A percentile compares a stretch with the other conserved stretches of the same genome.
Evolutionary conservation across 179 eudicot species (phyloP).

Genomic region (Silene coronaria): DNA sequence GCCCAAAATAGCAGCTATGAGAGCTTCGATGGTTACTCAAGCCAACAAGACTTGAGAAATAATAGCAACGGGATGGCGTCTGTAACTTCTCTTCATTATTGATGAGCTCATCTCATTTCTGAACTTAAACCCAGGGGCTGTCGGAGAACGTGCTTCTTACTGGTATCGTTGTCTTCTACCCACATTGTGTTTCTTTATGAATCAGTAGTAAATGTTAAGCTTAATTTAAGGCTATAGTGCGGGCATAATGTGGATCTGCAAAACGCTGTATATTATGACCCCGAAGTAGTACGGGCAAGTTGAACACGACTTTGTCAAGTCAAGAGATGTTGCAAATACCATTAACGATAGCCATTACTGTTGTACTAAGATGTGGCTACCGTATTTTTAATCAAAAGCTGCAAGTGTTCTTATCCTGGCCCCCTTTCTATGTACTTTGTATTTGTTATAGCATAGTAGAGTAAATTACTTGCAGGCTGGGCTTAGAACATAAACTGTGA

Average conservation of each 20-base stretch:
- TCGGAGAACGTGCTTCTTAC: neutral
- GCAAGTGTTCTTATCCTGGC: neutral
- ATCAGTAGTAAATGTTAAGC: slow-evolving; percentile 16
- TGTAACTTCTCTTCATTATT: slow-evolving; percentile 56
- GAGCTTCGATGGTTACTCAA: slow-evolving; percentile 46
- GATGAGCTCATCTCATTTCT: slow-evolving; percentile 17
- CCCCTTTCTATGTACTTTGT: too few species aligned
- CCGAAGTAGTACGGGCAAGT: slow-evolving; percentile 16
- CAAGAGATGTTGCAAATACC: slow-evolving; percentile 15
- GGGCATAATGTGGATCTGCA: slow-evolving; percentile 16
- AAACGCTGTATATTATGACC: slow-evolving; percentile 26
- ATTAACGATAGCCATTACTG: slow-evolving; percentile 10
- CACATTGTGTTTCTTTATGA: neutral
- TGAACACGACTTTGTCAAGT: slow-evolving; percentile 12
- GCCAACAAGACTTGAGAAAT: slow-evolving; percentile 36
- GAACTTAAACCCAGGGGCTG: too few species aligned
- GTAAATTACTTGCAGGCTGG: too few species aligned
- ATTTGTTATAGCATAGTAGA: too few species aligned
- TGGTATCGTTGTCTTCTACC: neutral
- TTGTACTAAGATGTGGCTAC: slow-evolving; percentile 24
- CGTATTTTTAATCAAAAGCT: slow-evolving; percentile 13
- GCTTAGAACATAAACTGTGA: too few species aligned
- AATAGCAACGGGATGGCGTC: slow-evolving; percentile 49
- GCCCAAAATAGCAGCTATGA: slow-evolving; percentile 31
- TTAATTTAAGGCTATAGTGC: slow-evolving; percentile 21